Conservation (phyloP, 2,329 filamentous ascomycete species). For the Claviceps quebecensis region DNA sequence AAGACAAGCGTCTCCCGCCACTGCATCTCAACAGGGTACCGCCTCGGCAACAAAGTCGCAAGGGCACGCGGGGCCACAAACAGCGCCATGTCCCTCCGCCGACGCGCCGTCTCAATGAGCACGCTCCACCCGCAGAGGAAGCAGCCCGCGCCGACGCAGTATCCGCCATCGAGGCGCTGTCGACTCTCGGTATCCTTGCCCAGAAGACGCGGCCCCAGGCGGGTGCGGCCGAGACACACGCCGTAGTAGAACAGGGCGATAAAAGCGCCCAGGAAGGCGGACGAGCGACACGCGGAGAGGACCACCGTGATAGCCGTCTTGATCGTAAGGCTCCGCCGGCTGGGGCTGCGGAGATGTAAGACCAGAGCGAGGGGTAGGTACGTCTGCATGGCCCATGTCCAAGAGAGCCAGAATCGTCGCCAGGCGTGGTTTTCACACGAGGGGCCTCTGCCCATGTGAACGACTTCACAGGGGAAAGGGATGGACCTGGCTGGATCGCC, state of each 20-base stretch:
- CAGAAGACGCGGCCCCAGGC: constrained; percentile 56
- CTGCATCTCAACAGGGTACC: constrained; percentile 48
- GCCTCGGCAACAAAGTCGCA: constrained; percentile 58
- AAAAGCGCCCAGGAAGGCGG: constrained; percentile 64
- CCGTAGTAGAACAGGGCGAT: constrained; percentile 74
- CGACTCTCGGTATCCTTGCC: constrained; percentile 32
- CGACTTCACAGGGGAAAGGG: constrained; percentile 70
- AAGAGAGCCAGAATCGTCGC: constrained; percentile 52
- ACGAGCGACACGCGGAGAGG: constrained; percentile 52
- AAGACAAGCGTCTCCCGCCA: constrained; percentile 55
- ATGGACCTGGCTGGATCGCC: constrained; percentile 56
- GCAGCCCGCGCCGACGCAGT: constrained; percentile 62
- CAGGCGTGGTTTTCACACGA: constrained; percentile 64
- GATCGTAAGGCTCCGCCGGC: constrained; percentile 24
- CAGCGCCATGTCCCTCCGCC: constrained; percentile 61
- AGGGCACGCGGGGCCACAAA: constrained; percentile 71
- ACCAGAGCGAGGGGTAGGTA: constrained; percentile 63
- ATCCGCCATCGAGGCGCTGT: constrained; percentile 42
- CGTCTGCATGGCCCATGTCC: constrained; percentile 59
- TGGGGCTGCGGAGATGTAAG: constrained; percentile 39
- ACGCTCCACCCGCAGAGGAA: constrained; percentile 71
- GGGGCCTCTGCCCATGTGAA: constrained; percentile 64
- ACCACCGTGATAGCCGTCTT: constrained; percentile 38
- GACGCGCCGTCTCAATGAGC: constrained; percentile 50
- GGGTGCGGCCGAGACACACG: constrained; percentile 62